A percentile compares a stretch with the other conserved stretches of the same genome.
Conservation (phyloP, 352 stramenopile species). For the Pythium volutum region DNA sequence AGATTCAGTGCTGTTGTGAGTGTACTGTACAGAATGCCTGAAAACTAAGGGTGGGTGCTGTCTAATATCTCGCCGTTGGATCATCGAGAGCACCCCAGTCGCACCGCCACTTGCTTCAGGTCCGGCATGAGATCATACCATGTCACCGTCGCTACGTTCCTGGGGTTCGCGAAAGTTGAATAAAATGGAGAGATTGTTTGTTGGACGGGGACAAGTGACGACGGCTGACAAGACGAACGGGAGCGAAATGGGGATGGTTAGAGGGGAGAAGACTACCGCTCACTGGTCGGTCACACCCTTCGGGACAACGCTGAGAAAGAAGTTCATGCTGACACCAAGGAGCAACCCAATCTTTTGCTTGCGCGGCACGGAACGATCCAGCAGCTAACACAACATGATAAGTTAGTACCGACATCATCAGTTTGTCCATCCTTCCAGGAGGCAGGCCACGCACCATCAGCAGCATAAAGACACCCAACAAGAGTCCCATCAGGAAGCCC, state of each 20-base stretch:
- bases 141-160: neutral
- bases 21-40: conserved; percentile 2
- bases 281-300: conserved; percentile 66
- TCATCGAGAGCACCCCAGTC: no score
- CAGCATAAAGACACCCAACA: conserved; percentile 89
- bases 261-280: neutral
- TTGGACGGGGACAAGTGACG: no score
- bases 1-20: neutral
- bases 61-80: neutral
- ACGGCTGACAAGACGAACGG: neutral
- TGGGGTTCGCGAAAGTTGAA: neutral
- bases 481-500: conserved; percentile 84
- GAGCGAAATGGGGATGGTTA: neutral
- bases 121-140: no score
- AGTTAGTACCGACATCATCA: neutral
- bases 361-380: conserved; percentile 80
- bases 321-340: conserved; percentile 87
- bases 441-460: conserved; percentile 57
- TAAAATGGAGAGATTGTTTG: conserved; percentile 5
- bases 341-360: conserved; percentile 86
- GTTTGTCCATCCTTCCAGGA: neutral
- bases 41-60: neutral
- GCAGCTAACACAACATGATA: conserved; percentile 38
- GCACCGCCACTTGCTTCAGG: no score
- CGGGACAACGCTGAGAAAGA: conserved; percentile 86